These are phyloP conservation scores for Umbelopsis sp. DNA, from an alignment of 192 early-diverging fungal species.

Conservation along the genomic window DNA sequence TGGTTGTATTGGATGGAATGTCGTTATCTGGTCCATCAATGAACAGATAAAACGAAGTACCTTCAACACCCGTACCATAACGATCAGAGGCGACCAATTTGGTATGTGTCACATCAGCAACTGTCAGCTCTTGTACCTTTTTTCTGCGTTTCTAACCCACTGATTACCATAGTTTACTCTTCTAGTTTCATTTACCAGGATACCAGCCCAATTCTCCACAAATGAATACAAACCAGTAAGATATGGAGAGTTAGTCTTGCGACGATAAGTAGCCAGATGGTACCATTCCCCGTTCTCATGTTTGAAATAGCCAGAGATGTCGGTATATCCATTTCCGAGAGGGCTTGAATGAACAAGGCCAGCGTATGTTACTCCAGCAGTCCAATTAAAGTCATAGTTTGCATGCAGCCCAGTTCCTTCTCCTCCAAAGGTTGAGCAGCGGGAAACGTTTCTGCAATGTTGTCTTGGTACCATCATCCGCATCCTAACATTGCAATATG, in stretches of 20 bases:
- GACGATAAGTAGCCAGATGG: neutral
- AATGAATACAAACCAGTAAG: neutral
- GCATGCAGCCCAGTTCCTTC: slow-evolving; percentile 26
- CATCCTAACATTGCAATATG: neutral
- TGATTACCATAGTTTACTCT: neutral
- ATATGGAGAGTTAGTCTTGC: neutral
- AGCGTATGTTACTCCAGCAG: slow-evolving; percentile 2
- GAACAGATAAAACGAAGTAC: neutral
- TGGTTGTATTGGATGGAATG: neutral
- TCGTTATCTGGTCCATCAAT: neutral
- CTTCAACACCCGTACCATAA: neutral
- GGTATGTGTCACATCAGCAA: neutral
- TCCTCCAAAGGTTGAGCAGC: slow-evolving; percentile 21
- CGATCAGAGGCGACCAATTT: neutral
- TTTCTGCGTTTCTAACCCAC: neutral
- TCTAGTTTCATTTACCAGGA: neutral
- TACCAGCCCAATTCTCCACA: neutral
- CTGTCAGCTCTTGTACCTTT: neutral
- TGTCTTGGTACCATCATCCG: neutral
- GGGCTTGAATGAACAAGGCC: neutral
- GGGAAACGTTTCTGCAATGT: neutral
- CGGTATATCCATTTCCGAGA: neutral
- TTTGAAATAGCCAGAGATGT: slow-evolving; percentile 6
- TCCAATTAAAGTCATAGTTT: slow-evolving; percentile 6
- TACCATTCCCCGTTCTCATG: slow-evolving; percentile 2